Percentiles rank a stretch among this genome's conserved stretches.
These are phyloP conservation scores for Sherardia arvensis DNA, from an alignment of 257 asterid genomes.

Conservation along the genomic window DNA sequence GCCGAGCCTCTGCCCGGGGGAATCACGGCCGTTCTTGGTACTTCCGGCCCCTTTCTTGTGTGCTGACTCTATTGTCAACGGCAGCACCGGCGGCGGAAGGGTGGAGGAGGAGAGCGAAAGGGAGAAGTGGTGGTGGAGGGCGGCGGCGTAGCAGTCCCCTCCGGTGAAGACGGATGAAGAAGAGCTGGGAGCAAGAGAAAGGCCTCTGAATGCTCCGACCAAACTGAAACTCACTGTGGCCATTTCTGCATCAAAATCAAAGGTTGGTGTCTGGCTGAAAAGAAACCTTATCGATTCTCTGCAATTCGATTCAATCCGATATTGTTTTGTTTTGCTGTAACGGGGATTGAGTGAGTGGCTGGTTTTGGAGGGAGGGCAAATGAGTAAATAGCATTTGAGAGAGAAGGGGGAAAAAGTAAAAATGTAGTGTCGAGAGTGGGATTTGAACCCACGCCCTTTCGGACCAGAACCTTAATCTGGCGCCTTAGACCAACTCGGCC, in stretches of 20 bases:
- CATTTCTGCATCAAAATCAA: conserved; percentile 23
- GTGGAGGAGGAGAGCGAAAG: conserved; percentile 20
- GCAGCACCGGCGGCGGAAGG: conserved; percentile 32
- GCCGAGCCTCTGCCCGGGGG: conserved; percentile 95
- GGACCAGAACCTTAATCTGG: conserved; percentile 99
- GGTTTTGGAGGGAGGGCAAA: not conserved
- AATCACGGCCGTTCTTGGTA: conserved; percentile 95
- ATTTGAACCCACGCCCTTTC: conserved; percentile 99
- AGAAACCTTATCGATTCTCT: conserved; percentile 6
- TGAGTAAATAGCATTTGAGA: not conserved
- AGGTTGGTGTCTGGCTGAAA: not conserved
- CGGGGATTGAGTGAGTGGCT: not conserved
- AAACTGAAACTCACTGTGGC: conserved; percentile 65
- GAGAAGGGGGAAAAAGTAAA: not conserved
- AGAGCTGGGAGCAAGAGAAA: conserved; percentile 52
- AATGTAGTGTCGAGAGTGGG: conserved; percentile 66
- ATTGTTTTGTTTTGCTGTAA: too few species aligned
- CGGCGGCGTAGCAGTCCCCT: conserved; percentile 39
- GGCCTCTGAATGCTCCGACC: conserved; percentile 59
- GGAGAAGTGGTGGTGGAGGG: conserved; percentile 17
- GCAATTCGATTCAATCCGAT: not conserved
- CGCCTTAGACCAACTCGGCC: conserved; percentile 99
- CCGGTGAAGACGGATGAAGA: conserved; percentile 49
- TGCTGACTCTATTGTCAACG: conserved; percentile 68
- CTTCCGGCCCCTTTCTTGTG: conserved; percentile 99